Evolutionary conservation across 441 rosid species (phyloP).

Genomic region (Euphorbia corollata): DNA sequence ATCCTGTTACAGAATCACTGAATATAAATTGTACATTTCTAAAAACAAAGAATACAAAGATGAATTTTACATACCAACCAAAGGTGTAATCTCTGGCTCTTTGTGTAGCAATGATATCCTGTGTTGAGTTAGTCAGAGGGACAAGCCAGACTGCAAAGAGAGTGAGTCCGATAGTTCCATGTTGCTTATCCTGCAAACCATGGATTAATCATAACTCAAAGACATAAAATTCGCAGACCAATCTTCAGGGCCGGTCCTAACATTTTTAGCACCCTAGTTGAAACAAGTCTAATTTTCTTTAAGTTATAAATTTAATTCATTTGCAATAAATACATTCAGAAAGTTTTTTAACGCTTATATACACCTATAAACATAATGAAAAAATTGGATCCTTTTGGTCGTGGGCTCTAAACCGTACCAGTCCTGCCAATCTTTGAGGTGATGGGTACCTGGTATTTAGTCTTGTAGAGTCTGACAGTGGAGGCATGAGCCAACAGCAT

Average conservation of each 20-base stretch:
- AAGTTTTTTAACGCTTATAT: too few relatives aligned
- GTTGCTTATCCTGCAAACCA: constrained; percentile 41
- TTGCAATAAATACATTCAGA: too few relatives aligned
- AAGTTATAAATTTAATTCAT: too few relatives aligned
- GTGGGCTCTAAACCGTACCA: too few relatives aligned
- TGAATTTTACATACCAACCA: constrained; percentile 47
- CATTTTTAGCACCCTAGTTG: too few relatives aligned
- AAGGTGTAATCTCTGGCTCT: constrained; percentile 43
- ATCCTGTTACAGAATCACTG: constrained; percentile 30
- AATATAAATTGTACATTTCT: not conserved
- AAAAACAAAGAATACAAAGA: not conserved
- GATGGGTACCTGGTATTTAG: constrained; percentile 37
- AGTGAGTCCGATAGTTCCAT: constrained; percentile 45
- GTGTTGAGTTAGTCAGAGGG: constrained; percentile 43
- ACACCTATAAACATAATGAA: too few relatives aligned
- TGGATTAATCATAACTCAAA: too few relatives aligned
- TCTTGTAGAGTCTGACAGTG: constrained; percentile 45
- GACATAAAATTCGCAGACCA: too few relatives aligned
- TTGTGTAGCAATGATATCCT: constrained; percentile 47
- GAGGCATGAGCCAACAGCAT: constrained; percentile 65
- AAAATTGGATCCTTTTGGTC: too few relatives aligned
- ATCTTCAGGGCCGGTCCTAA: too few relatives aligned
- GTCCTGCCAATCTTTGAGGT: too few relatives aligned
- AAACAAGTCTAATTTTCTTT: too few relatives aligned
- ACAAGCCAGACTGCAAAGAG: constrained; percentile 24